Percentiles rank a stretch among this genome's conserved stretches.
These are phyloP conservation scores for Saccharomycopsis phalli DNA, from an alignment of 1,139 yeast genomes.

Conservation along the genomic window DNA sequence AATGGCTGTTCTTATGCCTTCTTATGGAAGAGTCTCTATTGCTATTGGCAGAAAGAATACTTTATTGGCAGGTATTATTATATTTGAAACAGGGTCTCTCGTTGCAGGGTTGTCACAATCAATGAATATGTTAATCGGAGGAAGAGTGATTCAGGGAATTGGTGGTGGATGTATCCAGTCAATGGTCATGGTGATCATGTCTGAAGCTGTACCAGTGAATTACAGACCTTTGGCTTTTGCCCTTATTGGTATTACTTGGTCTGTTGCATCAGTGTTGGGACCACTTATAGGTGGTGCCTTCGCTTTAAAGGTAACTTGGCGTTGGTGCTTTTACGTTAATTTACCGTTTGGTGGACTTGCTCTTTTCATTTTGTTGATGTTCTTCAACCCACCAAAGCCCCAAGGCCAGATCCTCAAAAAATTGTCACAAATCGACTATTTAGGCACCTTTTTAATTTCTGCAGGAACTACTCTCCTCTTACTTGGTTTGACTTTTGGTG, in stretches of 20 bases:
- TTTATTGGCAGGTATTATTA: constrained; percentile 38
- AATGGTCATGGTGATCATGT: constrained; percentile 47
- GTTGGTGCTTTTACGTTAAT: constrained; percentile 74
- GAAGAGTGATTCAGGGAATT: constrained; percentile 60
- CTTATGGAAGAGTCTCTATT: constrained; percentile 54
- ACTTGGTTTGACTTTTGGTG: constrained; percentile 46
- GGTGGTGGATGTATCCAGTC: constrained; percentile 69
- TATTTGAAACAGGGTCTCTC: constrained; percentile 58
- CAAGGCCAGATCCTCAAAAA: constrained; percentile 23
- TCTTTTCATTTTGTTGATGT: constrained; percentile 33
- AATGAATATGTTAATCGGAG: constrained; percentile 59
- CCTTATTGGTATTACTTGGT: constrained; percentile 43
- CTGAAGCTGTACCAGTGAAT: constrained; percentile 57
- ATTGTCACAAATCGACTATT: constrained; percentile 23
- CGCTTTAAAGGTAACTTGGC: constrained; percentile 54
- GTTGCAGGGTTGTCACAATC: constrained; percentile 47
- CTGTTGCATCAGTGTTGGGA: constrained; percentile 51
- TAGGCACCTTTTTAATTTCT: constrained; percentile 37
- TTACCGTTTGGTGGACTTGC: constrained; percentile 61
- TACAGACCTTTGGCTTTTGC: constrained; percentile 46
- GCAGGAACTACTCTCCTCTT: constrained; percentile 37
- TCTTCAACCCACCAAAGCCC: constrained; percentile 50
- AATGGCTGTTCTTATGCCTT: constrained; percentile 46
- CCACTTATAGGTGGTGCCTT: constrained; percentile 56
- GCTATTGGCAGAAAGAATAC: constrained; percentile 53